phyloP scores from a whole-genome alignment of 441 rosid species.

The Adansonia rubrostipa region DNA sequence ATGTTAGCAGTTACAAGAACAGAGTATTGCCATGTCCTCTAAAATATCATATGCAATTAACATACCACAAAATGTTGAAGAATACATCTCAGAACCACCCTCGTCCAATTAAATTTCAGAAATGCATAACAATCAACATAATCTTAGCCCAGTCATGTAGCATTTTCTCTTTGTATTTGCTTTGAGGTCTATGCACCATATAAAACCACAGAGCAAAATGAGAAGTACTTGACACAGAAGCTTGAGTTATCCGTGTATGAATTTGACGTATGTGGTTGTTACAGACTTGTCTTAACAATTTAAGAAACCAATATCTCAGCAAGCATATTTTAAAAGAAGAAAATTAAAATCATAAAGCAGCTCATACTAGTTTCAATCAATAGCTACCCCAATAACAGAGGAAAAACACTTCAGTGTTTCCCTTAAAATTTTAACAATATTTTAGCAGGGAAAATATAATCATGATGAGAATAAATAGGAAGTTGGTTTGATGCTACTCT shows the following conservation, averaged over 20 bases:
- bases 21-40: not conserved
- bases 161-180: not conserved
- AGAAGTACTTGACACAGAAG: not conserved
- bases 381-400: not conserved
- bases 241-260: not conserved
- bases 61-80: not conserved
- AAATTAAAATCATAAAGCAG: not conserved
- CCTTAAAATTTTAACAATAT: conserved; percentile 15
- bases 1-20: not conserved
- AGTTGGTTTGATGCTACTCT: not conserved
- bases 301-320: conserved; percentile 15
- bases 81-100: not conserved
- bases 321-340: not conserved
- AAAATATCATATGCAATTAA: conserved; percentile 14
- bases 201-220: not conserved
- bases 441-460: not conserved
- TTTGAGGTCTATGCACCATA: no score
- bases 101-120: not conserved
- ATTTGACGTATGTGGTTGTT: no score
- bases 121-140: conserved; percentile 5
- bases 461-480: conserved; percentile 7
- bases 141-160: not conserved
- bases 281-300: not conserved
- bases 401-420: not conserved
- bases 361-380: not conserved